Percentiles rank a stretch among this genome's conserved stretches.
Evolutionary conservation across 2,329 filamentous ascomycete species (phyloP).

Genomic region (Xylariales sp.): DNA sequence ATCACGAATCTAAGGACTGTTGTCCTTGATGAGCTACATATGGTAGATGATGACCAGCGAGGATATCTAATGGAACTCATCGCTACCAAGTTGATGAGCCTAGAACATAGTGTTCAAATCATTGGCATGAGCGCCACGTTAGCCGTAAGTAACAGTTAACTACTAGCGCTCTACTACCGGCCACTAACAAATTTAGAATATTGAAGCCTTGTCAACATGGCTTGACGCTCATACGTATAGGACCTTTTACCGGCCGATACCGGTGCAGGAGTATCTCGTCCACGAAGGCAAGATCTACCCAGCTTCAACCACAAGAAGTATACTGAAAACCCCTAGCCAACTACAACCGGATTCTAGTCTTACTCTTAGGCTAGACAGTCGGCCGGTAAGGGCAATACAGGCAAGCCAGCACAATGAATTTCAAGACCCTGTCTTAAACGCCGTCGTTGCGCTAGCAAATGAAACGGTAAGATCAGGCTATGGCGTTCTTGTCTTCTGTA

Average conservation of each 20-base stretch:
- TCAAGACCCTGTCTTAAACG: slow-evolving; percentile 72
- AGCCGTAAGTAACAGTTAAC: slow-evolving; percentile 61
- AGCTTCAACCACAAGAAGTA: slow-evolving; percentile 66
- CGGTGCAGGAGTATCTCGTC: slow-evolving; percentile 79
- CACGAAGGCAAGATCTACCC: slow-evolving; percentile 76
- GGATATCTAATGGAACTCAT: slow-evolving; percentile 81
- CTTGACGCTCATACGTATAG: slow-evolving; percentile 77
- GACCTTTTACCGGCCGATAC: slow-evolving; percentile 79
- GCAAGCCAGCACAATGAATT: slow-evolving; percentile 71
- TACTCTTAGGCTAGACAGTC: slow-evolving; percentile 52
- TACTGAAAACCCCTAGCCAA: slow-evolving; percentile 69
- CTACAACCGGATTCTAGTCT: slow-evolving; percentile 53
- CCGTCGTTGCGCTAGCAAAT: slow-evolving; percentile 75
- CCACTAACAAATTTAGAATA: slow-evolving; percentile 64
- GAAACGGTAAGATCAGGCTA: slow-evolving; percentile 77
- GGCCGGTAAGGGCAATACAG: slow-evolving; percentile 62
- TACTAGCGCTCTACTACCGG: slow-evolving; percentile 15
- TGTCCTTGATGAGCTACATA: slow-evolving; percentile 83
- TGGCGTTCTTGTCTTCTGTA: slow-evolving; percentile 79
- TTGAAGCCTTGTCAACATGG: slow-evolving; percentile 75
- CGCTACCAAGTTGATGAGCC: slow-evolving; percentile 76
- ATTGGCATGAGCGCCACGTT: slow-evolving; percentile 85
- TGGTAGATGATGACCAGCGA: slow-evolving; percentile 80
- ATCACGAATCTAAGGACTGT: slow-evolving; percentile 73
- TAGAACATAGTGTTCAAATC: slow-evolving; percentile 76